phyloP scores from a whole-genome alignment of 1,284 basidiomycete genomes.

The Ustilago xerochloae region DNA sequence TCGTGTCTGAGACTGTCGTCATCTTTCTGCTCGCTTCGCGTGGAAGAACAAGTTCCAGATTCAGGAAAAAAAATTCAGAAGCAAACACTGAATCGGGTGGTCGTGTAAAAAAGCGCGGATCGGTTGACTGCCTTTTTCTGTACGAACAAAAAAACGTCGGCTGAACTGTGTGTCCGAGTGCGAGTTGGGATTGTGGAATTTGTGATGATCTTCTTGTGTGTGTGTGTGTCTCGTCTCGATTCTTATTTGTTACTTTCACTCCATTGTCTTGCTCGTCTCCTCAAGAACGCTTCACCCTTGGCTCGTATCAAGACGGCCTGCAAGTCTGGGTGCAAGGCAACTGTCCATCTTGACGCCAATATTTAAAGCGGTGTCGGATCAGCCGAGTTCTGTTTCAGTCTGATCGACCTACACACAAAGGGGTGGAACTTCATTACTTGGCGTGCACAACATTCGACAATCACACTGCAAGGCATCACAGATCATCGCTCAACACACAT shows the following conservation, averaged over 20 bases:
- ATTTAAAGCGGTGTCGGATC: background rate
- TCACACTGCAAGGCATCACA: background rate
- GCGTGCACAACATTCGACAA: background rate
- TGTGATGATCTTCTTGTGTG: constrained; percentile 1
- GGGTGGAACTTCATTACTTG: constrained; percentile 4
- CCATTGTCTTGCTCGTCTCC: background rate
- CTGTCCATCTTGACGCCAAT: background rate
- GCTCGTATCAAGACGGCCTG: constrained; percentile 26
- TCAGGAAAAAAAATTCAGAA: background rate
- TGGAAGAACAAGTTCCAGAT: background rate
- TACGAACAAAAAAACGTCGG: background rate
- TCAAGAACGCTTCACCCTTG: constrained; percentile 6
- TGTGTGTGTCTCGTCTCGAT: background rate
- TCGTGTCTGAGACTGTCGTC: background rate
- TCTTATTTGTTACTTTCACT: background rate
- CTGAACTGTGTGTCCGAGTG: background rate
- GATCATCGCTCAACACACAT: background rate
- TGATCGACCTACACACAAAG: background rate
- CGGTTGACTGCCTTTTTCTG: background rate
- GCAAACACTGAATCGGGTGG: background rate
- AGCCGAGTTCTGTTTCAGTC: background rate
- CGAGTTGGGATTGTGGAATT: background rate
- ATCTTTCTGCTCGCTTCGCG: background rate
- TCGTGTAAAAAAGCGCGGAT: background rate
- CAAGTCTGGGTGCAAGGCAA: constrained; percentile 21